Evolutionary conservation across 2,329 filamentous ascomycete species (phyloP), one percentile per base, ranked within the genome.

Genomic region (Neurospora crassa): DNA sequence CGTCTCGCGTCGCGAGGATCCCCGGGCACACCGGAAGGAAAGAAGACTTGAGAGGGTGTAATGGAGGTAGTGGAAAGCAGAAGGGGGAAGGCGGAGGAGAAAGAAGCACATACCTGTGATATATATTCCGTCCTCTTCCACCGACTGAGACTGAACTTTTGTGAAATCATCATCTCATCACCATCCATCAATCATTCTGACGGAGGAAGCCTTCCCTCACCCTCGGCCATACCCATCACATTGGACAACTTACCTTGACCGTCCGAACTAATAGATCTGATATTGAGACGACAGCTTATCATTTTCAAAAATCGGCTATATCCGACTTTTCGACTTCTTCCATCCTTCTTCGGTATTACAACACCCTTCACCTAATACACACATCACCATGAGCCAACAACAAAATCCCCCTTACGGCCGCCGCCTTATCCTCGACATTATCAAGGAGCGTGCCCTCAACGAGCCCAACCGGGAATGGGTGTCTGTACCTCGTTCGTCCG

Each of bases 381-480:
- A 68, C 37, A 42, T 37, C 53, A 63, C 29, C 24, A 63, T 63
- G 53, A 63, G 53, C 29, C 14, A 63, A 63, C 53, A 63, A 63
- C 67, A 8, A 72, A 74, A 75, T 59, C 69, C 72, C 72, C 67
- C 72, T 4, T 78, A 76, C 45, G 77, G 77, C 24, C 74, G 72
- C 24, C 79, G 82, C 34, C 75, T 83, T 14, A 71, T 83, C 10
- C 77, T 81, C 24, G 76, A 81, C 70, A 75, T 83, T 67, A 75
- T 84, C 63, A 82, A 84, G 71, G 79, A 82, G 0, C 74, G 76
- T 11, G 82, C 82, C 29, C 69, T 70, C 5, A 76, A 70, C 5
- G 77, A 81, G 1, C 82, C 83, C 1, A 43, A 77, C 20, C 75
- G 78, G n/a, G 77, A 81, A 67, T 80, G 76, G 69, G 76, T 82